Conservation (phyloP, 2,329 filamentous ascomycete genomes). For the Diaporthe eres region DNA sequence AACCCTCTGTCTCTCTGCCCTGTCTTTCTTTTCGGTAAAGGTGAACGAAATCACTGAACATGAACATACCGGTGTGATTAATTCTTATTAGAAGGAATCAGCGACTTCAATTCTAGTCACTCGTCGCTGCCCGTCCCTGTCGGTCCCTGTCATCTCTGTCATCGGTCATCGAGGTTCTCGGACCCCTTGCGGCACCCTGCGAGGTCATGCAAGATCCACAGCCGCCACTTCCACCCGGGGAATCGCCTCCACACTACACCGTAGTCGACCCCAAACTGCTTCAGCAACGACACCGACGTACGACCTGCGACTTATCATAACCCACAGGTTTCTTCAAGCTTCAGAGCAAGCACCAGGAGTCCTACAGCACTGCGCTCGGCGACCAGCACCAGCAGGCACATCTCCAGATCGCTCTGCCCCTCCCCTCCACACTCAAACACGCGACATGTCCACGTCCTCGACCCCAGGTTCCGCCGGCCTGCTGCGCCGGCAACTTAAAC, state of each 20-base stretch:
- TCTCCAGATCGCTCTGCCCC: background rate
- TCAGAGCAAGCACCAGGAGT: background rate
- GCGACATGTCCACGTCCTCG: slow-evolving; percentile 47
- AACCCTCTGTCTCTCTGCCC: background rate
- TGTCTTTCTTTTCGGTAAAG: background rate
- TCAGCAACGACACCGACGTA: background rate
- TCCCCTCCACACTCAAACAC: background rate
- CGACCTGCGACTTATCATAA: background rate
- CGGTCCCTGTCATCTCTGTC: background rate
- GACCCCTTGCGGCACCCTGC: slow-evolving; percentile 15
- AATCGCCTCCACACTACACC: slow-evolving; percentile 5
- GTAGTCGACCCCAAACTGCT: background rate
- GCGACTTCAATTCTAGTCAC: background rate
- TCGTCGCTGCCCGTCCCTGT: background rate
- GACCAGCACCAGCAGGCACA: background rate
- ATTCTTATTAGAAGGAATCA: background rate
- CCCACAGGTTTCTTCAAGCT: background rate
- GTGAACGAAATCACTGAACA: background rate
- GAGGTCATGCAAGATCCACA: slow-evolving; percentile 30
- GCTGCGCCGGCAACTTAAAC: slow-evolving; percentile 88
- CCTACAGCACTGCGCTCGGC: background rate
- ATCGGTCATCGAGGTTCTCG: slow-evolving; percentile 20
- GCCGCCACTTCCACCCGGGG: slow-evolving; percentile 23
- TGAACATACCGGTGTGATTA: background rate
- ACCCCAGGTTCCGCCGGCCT: slow-evolving; percentile 65